Percentiles rank a stretch among this genome's conserved stretches.
Evolutionary conservation across 768 basidiomycete genomes (phyloP).

Genomic region (Myochromella boudieri): DNA sequence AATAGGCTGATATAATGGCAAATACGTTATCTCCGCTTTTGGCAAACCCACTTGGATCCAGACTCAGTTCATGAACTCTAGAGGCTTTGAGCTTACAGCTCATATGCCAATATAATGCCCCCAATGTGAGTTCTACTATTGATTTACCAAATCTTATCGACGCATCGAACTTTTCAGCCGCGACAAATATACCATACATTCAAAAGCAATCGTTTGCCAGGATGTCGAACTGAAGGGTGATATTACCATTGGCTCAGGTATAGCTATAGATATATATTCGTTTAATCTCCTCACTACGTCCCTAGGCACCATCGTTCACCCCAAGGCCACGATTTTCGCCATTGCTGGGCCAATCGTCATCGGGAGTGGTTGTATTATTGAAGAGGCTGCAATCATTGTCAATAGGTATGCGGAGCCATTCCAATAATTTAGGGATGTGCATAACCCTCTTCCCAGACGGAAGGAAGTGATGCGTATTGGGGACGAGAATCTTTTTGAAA

Average conservation of each 20-base stretch:
- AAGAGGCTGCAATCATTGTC: conserved; percentile 88
- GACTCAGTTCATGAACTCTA: background rate
- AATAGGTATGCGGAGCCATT: conserved; percentile 56
- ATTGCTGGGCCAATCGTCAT: conserved; percentile 89
- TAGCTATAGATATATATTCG: background rate
- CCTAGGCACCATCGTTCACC: conserved; percentile 84
- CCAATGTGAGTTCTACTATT: conserved; percentile 15
- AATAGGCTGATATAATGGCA: background rate
- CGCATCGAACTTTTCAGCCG: conserved; percentile 46
- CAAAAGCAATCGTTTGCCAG: conserved; percentile 87
- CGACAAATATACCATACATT: conserved; percentile 88
- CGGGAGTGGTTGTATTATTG: conserved; percentile 85
- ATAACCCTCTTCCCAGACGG: conserved; percentile 33
- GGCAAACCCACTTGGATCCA: background rate
- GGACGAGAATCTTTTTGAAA: conserved; percentile 91
- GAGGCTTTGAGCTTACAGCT: background rate
- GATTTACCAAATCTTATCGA: background rate
- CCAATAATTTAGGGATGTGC: background rate
- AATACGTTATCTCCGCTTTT: too few relatives aligned
- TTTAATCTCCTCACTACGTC: background rate
- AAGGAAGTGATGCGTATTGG: conserved; percentile 93
- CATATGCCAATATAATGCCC: conserved; percentile 11
- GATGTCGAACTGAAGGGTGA: conserved; percentile 95
- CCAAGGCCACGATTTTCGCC: conserved; percentile 92
- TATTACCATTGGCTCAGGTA: conserved; percentile 87